Evolutionary conservation across 148 eudicot genomes (phyloP).

Genomic region (Spergularia bocconei): DNA sequence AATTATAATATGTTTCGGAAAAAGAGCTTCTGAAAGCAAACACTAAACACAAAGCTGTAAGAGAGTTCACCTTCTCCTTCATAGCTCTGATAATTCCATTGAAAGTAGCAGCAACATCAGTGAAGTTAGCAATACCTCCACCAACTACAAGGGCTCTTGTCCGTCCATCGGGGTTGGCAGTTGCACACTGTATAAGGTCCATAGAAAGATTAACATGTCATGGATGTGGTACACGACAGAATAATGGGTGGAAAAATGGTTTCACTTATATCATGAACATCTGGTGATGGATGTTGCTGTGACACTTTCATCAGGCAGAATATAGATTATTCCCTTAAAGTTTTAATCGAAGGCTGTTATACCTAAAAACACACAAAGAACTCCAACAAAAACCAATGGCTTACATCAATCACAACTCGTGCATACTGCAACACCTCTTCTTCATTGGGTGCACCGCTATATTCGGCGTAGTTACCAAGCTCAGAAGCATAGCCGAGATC

Average conservation of each 20-base stretch:
- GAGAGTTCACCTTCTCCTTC: conserved; percentile 40
- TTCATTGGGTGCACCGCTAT: conserved; percentile 55
- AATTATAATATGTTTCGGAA: background rate
- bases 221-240: background rate
- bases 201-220: background rate
- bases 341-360: background rate
- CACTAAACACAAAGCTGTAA: background rate
- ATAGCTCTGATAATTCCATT: conserved; percentile 52
- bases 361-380: background rate
- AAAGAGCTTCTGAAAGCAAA: background rate
- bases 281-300: background rate
- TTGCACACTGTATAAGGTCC: conserved; percentile 68
- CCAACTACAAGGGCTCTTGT: conserved; percentile 92
- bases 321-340: too few relatives aligned
- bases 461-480: conserved; percentile 54
- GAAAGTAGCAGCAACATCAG: conserved; percentile 97
- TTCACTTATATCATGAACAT: background rate
- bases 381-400: conserved; percentile 7
- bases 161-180: conserved; percentile 88
- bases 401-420: conserved; percentile 52
- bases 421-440: conserved; percentile 57
- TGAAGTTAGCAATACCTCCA: conserved; percentile 96
- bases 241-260: too few relatives aligned
- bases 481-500: conserved; percentile 54
- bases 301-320: background rate